Conservation (phyloP, 768 basidiomycete genomes). For the Lactarius hengduanensis region DNA sequence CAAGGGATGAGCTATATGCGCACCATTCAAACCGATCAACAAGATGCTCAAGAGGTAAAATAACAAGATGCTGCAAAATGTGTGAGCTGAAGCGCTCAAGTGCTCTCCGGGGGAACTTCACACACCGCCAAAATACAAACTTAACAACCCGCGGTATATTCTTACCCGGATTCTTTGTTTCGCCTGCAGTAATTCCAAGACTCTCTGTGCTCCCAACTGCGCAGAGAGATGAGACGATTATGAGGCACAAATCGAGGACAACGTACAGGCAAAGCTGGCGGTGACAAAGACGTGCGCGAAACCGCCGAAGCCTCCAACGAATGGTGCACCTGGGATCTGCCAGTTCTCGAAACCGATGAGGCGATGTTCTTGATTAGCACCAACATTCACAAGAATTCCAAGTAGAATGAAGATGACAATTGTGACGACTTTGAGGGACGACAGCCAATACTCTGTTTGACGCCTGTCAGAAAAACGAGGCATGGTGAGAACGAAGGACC, state of each 20-base stretch:
- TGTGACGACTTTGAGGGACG: constrained; percentile 78
- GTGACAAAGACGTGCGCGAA: constrained; percentile 82
- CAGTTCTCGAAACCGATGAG: constrained; percentile 75
- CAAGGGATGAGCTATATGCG: constrained; percentile 16
- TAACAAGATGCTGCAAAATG: constrained; percentile 62
- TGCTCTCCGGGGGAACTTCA: neutral
- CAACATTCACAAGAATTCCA: constrained; percentile 78
- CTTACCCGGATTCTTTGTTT: constrained; percentile 81
- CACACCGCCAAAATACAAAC: constrained; percentile 84
- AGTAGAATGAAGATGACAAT: constrained; percentile 77
- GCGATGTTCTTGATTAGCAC: constrained; percentile 62
- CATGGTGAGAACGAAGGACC: constrained; percentile 23
- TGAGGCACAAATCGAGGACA: neutral
- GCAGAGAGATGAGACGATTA: constrained; percentile 6
- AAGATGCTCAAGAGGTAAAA: constrained; percentile 79
- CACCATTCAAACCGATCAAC: constrained; percentile 82
- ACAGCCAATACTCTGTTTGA: constrained; percentile 77
- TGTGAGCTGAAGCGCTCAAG: neutral
- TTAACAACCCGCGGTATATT: constrained; percentile 90
- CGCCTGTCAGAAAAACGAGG: neutral
- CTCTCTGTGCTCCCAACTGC: constrained; percentile 85
- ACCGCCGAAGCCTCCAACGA: constrained; percentile 81
- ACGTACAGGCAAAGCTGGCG: constrained; percentile 80
- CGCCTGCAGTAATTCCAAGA: constrained; percentile 89
- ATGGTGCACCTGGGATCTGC: constrained; percentile 76